Conservation (phyloP, 345 rosid species). For the Eucalyptus sideroxylon region DNA sequence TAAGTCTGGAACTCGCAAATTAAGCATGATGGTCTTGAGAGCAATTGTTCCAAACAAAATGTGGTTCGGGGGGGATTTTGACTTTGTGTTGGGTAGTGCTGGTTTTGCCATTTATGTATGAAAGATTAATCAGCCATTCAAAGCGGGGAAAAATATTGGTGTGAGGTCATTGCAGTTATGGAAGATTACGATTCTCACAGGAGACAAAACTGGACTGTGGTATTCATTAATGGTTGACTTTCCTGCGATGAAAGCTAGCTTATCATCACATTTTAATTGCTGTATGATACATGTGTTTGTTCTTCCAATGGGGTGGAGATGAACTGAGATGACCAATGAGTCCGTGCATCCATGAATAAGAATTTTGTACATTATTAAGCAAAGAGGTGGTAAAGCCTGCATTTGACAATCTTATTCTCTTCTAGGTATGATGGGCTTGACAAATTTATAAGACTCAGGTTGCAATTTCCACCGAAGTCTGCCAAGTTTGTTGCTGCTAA, state of each 20-base stretch:
- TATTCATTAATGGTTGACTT: background rate
- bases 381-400: background rate
- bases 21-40: background rate
- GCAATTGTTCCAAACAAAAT: background rate
- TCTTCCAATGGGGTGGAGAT: background rate
- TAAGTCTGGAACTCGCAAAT: background rate
- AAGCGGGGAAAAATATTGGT: background rate
- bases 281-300: background rate
- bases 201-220: background rate
- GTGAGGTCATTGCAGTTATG: background rate
- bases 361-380: background rate
- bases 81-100: background rate
- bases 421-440: conserved; percentile 83
- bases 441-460: conserved; percentile 49
- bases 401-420: background rate
- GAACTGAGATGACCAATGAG: background rate
- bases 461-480: conserved; percentile 57
- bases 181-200: background rate
- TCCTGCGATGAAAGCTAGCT: background rate
- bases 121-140: background rate
- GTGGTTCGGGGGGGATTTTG: background rate
- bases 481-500: conserved; percentile 61
- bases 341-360: background rate
- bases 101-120: background rate
- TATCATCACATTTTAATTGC: background rate